Base-by-base conservation (phyloP, 805 yeast genomes). In the Sugiyamaella smithiae region DNA sequence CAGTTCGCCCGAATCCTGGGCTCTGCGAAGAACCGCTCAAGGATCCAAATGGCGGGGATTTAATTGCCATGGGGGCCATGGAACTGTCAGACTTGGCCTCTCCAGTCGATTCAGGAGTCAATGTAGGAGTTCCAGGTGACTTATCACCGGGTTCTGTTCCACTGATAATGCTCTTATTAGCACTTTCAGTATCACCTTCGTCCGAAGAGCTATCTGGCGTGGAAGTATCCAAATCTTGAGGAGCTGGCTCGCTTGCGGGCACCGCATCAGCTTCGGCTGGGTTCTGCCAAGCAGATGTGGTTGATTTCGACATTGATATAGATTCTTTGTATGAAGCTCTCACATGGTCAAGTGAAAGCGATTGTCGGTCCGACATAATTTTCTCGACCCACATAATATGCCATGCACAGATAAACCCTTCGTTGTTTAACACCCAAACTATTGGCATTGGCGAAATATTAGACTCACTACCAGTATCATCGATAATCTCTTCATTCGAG, bases 371-470 rank as follows among this genome's bases (percentile, higher is more conserved):
- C 32, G 37, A 46, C 32, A 74, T 73, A 14, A 84, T 68, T 1
- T 79, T 84, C 1, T 68, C 64, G 17, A 75, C 67, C 56, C 82
- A 80, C 62, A 80, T 81, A 1, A 87, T 57, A 65, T 84, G 76
- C 85, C 91, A 85, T 3, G 77, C 72, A 36, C 79, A 65, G 20
- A 88, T 60, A 28, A 66, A 70, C 32, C 95, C 95, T 49, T 76
- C 76, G 55, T 82, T 76, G 40, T 82, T 82, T 50, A 87, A 64
- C 6, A 78, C 68, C 69, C 83, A 78, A 12, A 86, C 50, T 24
- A 85, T 69, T 0, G 96, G 96, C 49, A 86, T 68, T 33, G 87
- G 81, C 0, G 62, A 70, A 4, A 35, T 25, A 17, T 33, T 26
- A 7, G 79, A 78, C 33, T 70, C 70, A 1, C 84, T 71, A 8